Conservation (phyloP, 345 rosid species). For the Eutrema yunnanense region DNA sequence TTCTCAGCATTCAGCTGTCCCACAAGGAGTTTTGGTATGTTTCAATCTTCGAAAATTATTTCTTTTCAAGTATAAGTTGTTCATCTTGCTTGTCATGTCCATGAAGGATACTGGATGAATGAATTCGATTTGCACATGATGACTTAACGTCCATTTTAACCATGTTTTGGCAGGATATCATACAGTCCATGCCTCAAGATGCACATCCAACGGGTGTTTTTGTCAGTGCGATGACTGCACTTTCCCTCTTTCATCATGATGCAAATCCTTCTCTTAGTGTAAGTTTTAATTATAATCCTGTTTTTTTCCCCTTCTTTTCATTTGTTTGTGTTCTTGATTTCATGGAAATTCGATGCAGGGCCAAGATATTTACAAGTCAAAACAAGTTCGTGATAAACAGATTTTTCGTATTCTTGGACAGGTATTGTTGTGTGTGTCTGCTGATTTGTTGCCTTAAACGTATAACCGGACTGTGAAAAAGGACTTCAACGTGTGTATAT, state of each 20-base stretch:
- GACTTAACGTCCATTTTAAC: neutral
- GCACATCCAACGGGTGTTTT: slow-evolving; percentile 86
- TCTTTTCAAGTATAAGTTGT: neutral
- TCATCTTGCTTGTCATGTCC: neutral
- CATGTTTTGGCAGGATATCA: slow-evolving; percentile 58
- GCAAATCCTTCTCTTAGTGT: slow-evolving; percentile 90
- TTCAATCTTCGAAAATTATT: neutral
- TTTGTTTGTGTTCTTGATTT: neutral
- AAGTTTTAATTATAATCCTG: slow-evolving; percentile 17
- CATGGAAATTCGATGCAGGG: neutral
- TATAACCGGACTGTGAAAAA: neutral
- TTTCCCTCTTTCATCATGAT: slow-evolving; percentile 86
- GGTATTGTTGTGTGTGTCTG: slow-evolving; percentile 33
- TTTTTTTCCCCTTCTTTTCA: neutral
- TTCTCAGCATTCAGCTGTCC: slow-evolving; percentile 87
- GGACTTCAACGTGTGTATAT: neutral
- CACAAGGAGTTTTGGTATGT: slow-evolving; percentile 78
- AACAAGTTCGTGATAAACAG: slow-evolving; percentile 83
- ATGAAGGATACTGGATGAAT: neutral
- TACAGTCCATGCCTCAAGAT: slow-evolving; percentile 85
- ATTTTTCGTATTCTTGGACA: slow-evolving; percentile 83
- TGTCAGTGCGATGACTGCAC: slow-evolving; percentile 82
- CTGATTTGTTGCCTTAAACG: neutral
- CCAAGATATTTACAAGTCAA: slow-evolving; percentile 55
- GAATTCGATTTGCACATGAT: neutral